Evolutionary conservation across 1,284 basidiomycete species (phyloP).

Genomic region (Gomphus sp.): DNA sequence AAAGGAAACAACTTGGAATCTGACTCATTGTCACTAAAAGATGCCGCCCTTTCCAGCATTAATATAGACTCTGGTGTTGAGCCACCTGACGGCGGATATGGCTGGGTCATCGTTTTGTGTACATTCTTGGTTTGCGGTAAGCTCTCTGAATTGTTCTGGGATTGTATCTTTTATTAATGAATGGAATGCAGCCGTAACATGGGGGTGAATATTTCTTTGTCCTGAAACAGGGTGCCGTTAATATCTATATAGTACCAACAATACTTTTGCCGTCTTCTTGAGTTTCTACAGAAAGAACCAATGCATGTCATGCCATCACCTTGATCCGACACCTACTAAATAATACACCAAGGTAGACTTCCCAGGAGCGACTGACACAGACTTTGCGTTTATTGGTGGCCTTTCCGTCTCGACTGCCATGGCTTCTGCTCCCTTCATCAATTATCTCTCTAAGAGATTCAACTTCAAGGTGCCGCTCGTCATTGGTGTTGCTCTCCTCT

Average conservation of each 20-base stretch:
- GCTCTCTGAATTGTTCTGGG: background rate
- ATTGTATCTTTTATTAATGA: background rate
- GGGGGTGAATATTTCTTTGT: constrained; percentile 13
- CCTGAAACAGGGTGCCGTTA: background rate
- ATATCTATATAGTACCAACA: constrained; percentile 21
- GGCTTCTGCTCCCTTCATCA: constrained; percentile 10
- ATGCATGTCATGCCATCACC: background rate
- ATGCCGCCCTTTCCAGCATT: background rate
- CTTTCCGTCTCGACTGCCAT: constrained; percentile 25
- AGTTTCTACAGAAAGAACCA: background rate
- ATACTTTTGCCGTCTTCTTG: constrained; percentile 32
- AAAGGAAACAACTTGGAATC: background rate
- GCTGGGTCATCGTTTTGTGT: constrained; percentile 29
- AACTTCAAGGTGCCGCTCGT: constrained; percentile 24
- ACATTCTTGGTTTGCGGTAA: constrained; percentile 23
- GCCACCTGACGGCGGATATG: constrained; percentile 30
- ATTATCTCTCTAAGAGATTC: constrained; percentile 21
- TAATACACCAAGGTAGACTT: constrained; percentile 16
- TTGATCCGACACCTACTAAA: background rate
- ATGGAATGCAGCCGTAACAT: constrained; percentile 9
- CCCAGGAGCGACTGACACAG: constrained; percentile 22
- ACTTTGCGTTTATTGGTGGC: constrained; percentile 32
- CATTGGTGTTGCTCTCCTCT: constrained; percentile 18
- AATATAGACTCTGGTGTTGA: background rate
- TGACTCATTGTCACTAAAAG: background rate